A percentile compares a stretch with the other conserved stretches of the same genome.
Evolutionary conservation across 2,329 filamentous ascomycete genomes (phyloP).

Genomic region (Claviceps sp.): DNA sequence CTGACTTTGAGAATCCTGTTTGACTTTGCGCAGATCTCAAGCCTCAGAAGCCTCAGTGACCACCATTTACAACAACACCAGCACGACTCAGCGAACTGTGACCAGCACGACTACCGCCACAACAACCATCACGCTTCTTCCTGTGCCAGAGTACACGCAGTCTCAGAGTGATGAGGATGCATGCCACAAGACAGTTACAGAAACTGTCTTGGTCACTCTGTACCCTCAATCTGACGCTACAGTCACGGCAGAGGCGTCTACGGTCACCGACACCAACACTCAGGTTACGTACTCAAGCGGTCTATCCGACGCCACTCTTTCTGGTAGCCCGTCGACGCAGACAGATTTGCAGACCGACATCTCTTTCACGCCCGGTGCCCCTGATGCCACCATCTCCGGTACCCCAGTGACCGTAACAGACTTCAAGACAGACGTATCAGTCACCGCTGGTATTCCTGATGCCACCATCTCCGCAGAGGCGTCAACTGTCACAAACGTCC

Average conservation of each 20-base stretch:
- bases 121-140: conserved; percentile 10
- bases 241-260: conserved; percentile 12
- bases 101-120: conserved; percentile 12
- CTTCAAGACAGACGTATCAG: conserved; percentile 14
- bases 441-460: conserved; percentile 18
- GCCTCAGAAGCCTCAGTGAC: conserved; percentile 19
- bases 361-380: conserved; percentile 12
- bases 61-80: conserved; percentile 18
- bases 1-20: conserved; percentile 1
- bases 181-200: conserved; percentile 3
- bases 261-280: conserved; percentile 14
- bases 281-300: conserved; percentile 12
- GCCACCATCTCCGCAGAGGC: conserved; percentile 19
- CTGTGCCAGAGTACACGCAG: conserved; percentile 13
- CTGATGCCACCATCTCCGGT: conserved; percentile 17
- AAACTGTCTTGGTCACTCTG: conserved; percentile 6
- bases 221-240: conserved; percentile 13
- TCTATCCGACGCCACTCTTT: conserved; percentile 16
- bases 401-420: conserved; percentile 18
- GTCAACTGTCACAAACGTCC: conserved; percentile 17
- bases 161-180: conserved; percentile 10
- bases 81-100: conserved; percentile 1
- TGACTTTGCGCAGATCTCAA: conserved; percentile 15
- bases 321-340: conserved; percentile 13
- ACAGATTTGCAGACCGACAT: conserved; percentile 12